These are phyloP conservation scores for Carex kokanica DNA, from an alignment of 176 grass and related monocot genomes.

Conservation along the genomic window DNA sequence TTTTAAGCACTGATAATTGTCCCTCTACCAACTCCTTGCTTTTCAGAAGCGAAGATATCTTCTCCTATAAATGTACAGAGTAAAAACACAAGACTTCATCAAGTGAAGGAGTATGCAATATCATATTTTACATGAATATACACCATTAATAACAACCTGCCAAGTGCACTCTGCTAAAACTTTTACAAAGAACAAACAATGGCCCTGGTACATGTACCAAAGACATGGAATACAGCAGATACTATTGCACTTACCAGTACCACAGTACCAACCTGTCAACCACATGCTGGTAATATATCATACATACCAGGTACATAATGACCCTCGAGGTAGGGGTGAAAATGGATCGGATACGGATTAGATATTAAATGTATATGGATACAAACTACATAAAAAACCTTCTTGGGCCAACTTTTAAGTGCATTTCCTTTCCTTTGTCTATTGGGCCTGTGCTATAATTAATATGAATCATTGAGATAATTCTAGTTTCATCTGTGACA, in stretches of 20 bases:
- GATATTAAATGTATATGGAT: too few species aligned
- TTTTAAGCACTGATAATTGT: slow-evolving; percentile 56
- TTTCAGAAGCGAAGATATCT: slow-evolving; percentile 70
- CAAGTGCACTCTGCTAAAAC: neutral
- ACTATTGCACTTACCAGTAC: neutral
- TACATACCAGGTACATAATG: neutral
- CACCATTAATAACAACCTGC: neutral
- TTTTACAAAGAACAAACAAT: neutral
- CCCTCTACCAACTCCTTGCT: slow-evolving; percentile 55
- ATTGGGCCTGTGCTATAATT: neutral
- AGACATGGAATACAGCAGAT: neutral
- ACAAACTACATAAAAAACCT: too few species aligned
- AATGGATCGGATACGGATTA: neutral
- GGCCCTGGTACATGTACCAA: neutral
- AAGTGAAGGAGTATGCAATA: neutral
- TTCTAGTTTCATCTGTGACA: too few species aligned
- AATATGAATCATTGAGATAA: too few species aligned
- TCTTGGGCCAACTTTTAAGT: neutral
- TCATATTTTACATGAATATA: neutral
- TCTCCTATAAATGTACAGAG: slow-evolving; percentile 50
- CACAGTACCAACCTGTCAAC: neutral
- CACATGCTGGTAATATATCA: neutral
- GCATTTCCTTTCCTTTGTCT: neutral
- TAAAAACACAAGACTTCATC: slow-evolving; percentile 18
- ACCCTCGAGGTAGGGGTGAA: neutral